Evolutionary conservation across 495 filamentous ascomycete genomes (phyloP), one percentile per base, ranked within the genome.

Genomic region (Aspergillus steynii): DNA sequence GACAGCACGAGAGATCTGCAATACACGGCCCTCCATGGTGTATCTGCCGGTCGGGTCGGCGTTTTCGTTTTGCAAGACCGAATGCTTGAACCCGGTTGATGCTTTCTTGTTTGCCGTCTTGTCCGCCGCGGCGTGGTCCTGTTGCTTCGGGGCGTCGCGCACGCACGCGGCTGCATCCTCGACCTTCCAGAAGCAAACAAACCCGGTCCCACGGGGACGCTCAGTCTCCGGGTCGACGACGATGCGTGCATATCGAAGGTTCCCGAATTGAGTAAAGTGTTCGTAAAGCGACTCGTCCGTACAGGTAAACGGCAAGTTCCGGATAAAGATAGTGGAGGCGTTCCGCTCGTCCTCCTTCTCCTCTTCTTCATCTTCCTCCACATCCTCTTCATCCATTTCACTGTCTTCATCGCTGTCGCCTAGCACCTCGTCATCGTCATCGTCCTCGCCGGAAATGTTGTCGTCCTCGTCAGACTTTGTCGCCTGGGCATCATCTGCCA

Each of bases 221-320:
- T 91, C 91, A 3, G 91, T 96, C 28, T 87, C 85, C 29, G 77
- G 84, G 68, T 99, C 95, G 59, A 93, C 79, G 29, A 99, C 96
- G 29, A 96, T 85, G 45, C 96, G 82, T 26, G 93, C 93, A 71
- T 97, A 99, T 27, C 92, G 83, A 53, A 98, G 77, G 1, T 81
- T 80, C 47, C 95, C 95, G 64, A 99, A 99, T 63, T 86, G 80
- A 9, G 76, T 71, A 67, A 99, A 99, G 67, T 96, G 92, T 31
- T 88, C 83, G 63, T 90, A 86, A 25, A 99, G 83, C 26, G 82
- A 76, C 56, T 91, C 86, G 67, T 99, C 92, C 28, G 87, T 86
- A 34, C 83, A 85, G 14, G 89, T 89, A 72, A 96, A 99, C 1
- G 95, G 93, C 27, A 99, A 80, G 68, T 99, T 99, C 60, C 95